Conservation (phyloP, 805 yeast species). For the Komagataella ulmi region DNA sequence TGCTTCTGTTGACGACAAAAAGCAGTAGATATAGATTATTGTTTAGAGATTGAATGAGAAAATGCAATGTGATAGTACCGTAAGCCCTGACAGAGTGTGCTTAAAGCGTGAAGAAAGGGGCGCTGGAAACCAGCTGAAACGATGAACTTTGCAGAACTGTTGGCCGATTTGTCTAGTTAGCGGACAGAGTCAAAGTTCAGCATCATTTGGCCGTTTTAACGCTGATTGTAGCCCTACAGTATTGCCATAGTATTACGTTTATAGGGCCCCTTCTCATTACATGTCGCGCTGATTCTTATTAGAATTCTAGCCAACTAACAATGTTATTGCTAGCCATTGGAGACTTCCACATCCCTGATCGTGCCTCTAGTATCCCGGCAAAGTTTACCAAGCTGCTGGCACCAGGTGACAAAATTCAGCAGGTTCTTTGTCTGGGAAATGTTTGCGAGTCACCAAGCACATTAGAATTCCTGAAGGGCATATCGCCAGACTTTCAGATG, state of each 20-base stretch:
- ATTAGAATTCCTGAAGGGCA: conserved; percentile 43
- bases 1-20: not conserved
- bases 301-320: not conserved
- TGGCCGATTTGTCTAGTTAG: not conserved
- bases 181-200: not conserved
- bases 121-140: not conserved
- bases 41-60: not conserved
- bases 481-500: conserved; percentile 60
- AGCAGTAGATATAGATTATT: not conserved
- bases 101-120: not conserved
- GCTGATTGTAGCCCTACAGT: not conserved
- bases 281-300: too few species aligned
- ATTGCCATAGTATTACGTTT: not conserved
- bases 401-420: conserved; percentile 70
- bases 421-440: conserved; percentile 79
- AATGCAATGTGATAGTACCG: not conserved
- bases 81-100: not conserved
- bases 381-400: conserved; percentile 65
- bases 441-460: conserved; percentile 57
- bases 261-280: not conserved
- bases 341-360: conserved; percentile 80
- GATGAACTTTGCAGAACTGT: not conserved
- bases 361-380: conserved; percentile 50
- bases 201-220: not conserved
- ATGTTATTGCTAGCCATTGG: conserved; percentile 79